Base-by-base conservation (phyloP, 2,329 filamentous ascomycete genomes). In the Cytospora chrysosperma region DNA sequence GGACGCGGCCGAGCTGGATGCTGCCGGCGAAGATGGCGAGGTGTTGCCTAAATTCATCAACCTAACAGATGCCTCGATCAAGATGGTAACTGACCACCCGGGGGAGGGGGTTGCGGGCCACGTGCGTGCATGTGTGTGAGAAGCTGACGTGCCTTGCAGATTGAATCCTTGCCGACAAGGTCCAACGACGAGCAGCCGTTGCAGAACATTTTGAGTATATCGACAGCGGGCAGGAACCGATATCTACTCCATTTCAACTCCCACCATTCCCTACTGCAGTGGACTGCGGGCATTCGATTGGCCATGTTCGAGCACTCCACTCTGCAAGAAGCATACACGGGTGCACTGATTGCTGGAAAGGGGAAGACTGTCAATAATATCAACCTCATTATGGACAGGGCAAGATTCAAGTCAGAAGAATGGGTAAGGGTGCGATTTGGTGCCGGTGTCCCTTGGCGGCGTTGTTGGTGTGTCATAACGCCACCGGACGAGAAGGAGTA, bases 181-280 rank as follows among this genome's bases (percentile, higher is more conserved):
- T 90, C 92, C 59, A 78, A 78, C 58, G 86, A 87, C 60, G 90
- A 93, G 70, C 88, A 93, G 69, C 90, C 91, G 19, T 80, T 99
- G 60, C 92, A 97, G 73, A 97, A 99, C 71, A 94, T 99, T 49
- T 85, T 99, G 56, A 97, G 93, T 76, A 87, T 99, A 64, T 98
- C 93, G 7, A 99, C 95, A 12, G 95, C 95, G 24, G 95, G 93
- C 55, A 91, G 93, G 72, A 99, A 99, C 75, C 89, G 95, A 69
- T 98, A 97, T 73, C 82, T 99, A 1, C 83, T 99, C 43, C 95
- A 98, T 75, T 99, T 99, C 79, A 97, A 96, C 75, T 97, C 94
- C 0, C 87, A 94, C 69, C 91, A 96, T 72, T 96, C 94, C 0
- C 81, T 99, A 61, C 89, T 93, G 3, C 93, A 98, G 77, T 99